Evolutionary conservation across 2,329 filamentous ascomycete genomes (phyloP).

Genomic region (Podosphaera aphanis): DNA sequence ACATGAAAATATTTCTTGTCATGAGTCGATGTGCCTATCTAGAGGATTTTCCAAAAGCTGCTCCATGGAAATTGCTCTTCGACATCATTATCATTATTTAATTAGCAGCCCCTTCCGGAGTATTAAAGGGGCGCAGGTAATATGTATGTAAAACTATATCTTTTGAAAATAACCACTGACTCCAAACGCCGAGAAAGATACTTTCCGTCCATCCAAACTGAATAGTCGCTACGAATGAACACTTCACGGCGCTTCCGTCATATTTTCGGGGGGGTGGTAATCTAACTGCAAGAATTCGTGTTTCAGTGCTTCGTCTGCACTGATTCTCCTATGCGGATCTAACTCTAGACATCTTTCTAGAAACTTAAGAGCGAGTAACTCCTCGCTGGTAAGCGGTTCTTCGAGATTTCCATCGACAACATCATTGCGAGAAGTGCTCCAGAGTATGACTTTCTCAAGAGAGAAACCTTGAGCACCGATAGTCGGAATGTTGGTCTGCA

Average conservation of each 20-base stretch:
- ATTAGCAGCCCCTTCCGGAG: not conserved
- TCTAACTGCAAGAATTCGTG: conserved; percentile 41
- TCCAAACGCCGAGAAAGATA: not conserved
- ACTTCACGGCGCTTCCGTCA: not conserved
- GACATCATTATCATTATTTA: not conserved
- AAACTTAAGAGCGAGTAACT: conserved; percentile 51
- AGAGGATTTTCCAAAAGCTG: too few relatives aligned
- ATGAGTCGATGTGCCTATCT: too few relatives aligned
- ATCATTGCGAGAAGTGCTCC: conserved; percentile 64
- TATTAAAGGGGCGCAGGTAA: not conserved
- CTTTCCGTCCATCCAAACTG: not conserved
- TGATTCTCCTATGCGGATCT: conserved; percentile 50
- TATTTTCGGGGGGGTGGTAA: not conserved
- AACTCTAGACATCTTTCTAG: conserved; percentile 50
- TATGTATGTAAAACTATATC: not conserved
- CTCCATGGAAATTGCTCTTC: too few relatives aligned
- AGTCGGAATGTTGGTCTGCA: conserved; percentile 81
- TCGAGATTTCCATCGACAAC: conserved; percentile 25
- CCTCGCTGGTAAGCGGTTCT: conserved; percentile 35
- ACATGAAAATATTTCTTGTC: too few relatives aligned
- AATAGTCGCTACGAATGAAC: not conserved
- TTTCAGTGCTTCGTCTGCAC: conserved; percentile 46
- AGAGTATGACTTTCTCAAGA: conserved; percentile 82
- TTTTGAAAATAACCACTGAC: not conserved
- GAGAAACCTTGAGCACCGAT: conserved; percentile 67